A percentile compares a stretch with the other conserved stretches of the same genome.
phyloP scores from a whole-genome alignment of 2,329 filamentous ascomycete genomes.

The Phialemonium atrogriseum region DNA sequence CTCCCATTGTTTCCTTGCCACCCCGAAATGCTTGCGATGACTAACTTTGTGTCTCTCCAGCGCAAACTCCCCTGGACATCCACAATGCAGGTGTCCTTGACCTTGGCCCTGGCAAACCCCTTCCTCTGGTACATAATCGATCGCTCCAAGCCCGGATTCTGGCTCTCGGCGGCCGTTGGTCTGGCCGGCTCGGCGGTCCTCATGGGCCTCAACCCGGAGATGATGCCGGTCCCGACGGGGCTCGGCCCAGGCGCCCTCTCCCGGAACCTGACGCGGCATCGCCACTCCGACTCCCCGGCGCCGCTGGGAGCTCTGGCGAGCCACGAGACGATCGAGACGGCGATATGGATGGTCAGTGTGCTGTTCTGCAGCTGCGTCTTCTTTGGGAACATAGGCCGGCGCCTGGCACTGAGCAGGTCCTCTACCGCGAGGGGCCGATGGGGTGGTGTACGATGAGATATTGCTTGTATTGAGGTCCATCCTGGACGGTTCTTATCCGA shows the following conservation, averaged over 20 bases:
- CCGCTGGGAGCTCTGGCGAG: slow-evolving; percentile 26
- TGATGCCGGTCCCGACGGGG: slow-evolving; percentile 61
- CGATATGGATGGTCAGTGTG: slow-evolving; percentile 87
- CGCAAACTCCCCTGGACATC: slow-evolving; percentile 89
- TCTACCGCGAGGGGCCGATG: slow-evolving; percentile 34
- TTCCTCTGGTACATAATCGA: slow-evolving; percentile 96
- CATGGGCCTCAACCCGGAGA: slow-evolving; percentile 66
- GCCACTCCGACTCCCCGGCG: not conserved
- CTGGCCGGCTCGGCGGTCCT: slow-evolving; percentile 65
- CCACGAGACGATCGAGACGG: slow-evolving; percentile 59
- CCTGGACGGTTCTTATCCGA: no score
- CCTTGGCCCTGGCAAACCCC: slow-evolving; percentile 83
- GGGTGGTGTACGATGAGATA: slow-evolving; percentile 32
- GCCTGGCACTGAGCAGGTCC: slow-evolving; percentile 53
- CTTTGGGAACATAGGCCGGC: slow-evolving; percentile 89
- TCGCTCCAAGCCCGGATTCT: slow-evolving; percentile 74
- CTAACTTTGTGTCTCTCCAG: slow-evolving; percentile 32
- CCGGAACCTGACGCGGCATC: slow-evolving; percentile 10
- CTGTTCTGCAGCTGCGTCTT: slow-evolving; percentile 92
- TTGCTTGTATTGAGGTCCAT: no score
- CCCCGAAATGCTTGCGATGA: slow-evolving; percentile 3
- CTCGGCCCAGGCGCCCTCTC: slow-evolving; percentile 18
- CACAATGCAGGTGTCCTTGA: slow-evolving; percentile 84
- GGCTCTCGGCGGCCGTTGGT: slow-evolving; percentile 68
- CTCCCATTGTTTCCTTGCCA: not conserved